phyloP scores from a whole-genome alignment of 1,284 basidiomycete genomes.

The Austropuccinia psidii region DNA sequence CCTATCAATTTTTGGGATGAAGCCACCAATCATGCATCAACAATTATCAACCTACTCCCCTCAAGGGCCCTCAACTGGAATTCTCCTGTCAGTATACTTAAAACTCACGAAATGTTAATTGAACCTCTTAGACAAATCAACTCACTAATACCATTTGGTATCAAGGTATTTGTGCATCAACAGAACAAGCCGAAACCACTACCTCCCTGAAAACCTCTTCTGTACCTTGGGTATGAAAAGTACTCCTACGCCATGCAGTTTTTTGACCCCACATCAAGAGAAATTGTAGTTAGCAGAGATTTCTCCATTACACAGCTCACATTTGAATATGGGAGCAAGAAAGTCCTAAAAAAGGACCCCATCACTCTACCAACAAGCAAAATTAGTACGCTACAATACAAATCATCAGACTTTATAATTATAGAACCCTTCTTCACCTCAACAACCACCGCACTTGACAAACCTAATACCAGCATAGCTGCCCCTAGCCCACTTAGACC shows the following conservation, averaged over 20 bases:
- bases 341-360: neutral
- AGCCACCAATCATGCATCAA: neutral
- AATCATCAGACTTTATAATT: no score
- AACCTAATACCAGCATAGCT: no score
- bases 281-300: constrained; percentile 1
- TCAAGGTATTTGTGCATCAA: neutral
- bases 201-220: neutral
- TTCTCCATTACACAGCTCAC: neutral
- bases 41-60: neutral
- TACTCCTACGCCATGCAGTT: constrained; percentile 5
- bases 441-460: no score
- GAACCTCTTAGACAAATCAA: neutral
- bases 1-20: constrained; percentile 14
- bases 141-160: neutral
- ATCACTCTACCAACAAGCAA: neutral
- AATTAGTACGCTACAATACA: no score
- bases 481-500: no score
- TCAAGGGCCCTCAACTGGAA: neutral
- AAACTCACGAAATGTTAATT: neutral
- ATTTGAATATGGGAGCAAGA: neutral
- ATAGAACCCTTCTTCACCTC: no score
- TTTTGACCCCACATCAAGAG: neutral
- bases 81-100: neutral
- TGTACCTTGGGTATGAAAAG: neutral
- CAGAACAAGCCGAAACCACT: neutral